Percentiles rank a stretch among this genome's conserved stretches.
These are phyloP conservation scores for Pseudopithomyces chartarum DNA, from an alignment of 2,329 filamentous ascomycete species.

Conservation along the genomic window DNA sequence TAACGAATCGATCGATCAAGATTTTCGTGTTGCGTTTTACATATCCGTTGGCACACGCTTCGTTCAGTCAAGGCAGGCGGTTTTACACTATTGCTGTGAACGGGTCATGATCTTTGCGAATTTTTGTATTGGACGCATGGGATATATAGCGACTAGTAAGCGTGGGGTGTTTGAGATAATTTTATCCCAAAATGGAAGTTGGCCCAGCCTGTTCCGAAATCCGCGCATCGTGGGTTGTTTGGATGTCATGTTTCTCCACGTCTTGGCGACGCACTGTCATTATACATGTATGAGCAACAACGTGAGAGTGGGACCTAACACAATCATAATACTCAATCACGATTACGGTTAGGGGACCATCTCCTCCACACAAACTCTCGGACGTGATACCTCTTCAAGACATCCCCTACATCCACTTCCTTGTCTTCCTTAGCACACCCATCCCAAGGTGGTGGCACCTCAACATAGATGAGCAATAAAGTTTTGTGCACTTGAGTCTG, in stretches of 20 bases:
- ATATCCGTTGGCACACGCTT: too few species aligned
- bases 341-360: slow-evolving; percentile 82
- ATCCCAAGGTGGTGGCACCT: slow-evolving; percentile 73
- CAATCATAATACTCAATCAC: slow-evolving; percentile 46
- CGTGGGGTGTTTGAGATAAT: neutral
- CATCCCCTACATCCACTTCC: slow-evolving; percentile 61
- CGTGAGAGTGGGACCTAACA: neutral
- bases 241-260: neutral
- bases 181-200: neutral
- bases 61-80: neutral
- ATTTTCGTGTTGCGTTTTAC: too few species aligned
- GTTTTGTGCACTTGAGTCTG: slow-evolving; percentile 90
- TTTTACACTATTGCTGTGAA: too few species aligned
- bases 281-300: neutral
- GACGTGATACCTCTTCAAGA: slow-evolving; percentile 74
- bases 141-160: neutral
- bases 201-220: neutral
- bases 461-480: slow-evolving; percentile 86
- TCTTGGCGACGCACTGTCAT: neutral
- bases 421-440: slow-evolving; percentile 48
- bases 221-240: neutral
- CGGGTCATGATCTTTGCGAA: neutral
- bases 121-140: neutral
- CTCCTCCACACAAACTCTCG: slow-evolving; percentile 80
- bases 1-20: too few species aligned